These are phyloP conservation scores for Populus trichocarpa DNA, from an alignment of 441 rosid species.

Conservation along the genomic window DNA sequence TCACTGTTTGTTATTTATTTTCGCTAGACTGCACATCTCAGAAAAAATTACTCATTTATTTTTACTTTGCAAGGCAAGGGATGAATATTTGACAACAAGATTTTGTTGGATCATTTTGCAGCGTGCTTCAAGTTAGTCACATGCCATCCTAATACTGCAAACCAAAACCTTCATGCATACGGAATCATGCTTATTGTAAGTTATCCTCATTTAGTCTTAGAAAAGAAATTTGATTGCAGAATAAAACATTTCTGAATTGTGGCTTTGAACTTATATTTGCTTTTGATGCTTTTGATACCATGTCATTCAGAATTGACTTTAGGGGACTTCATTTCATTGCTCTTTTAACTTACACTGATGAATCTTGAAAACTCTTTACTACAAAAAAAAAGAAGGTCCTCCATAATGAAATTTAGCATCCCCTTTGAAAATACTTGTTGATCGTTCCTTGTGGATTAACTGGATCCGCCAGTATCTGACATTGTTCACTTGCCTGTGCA, in stretches of 20 bases:
- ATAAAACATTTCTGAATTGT: neutral
- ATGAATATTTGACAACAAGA: conserved; percentile 2
- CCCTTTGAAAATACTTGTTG: neutral
- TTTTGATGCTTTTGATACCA: neutral
- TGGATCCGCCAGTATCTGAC: conserved; percentile 8
- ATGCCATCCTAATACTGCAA: conserved; percentile 58
- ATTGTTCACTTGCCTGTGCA: conserved; percentile 33
- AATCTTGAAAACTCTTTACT: neutral
- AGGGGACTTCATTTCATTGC: neutral
- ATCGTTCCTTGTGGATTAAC: neutral
- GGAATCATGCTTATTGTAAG: conserved; percentile 93
- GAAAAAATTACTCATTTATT: neutral
- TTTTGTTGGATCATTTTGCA: conserved; percentile 36
- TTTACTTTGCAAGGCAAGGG: conserved; percentile 1
- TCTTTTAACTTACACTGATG: neutral
- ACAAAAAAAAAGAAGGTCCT: neutral
- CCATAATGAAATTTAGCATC: neutral
- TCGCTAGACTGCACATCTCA: neutral
- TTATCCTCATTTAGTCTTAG: conserved; percentile 5
- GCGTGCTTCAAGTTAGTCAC: conserved; percentile 79
- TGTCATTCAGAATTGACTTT: neutral
- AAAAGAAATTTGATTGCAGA: neutral
- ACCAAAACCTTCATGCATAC: conserved; percentile 84
- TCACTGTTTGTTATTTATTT: neutral
- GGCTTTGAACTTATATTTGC: neutral